These are phyloP conservation scores for Phaeosphaeriaceae sp. DNA, from an alignment of 2,329 filamentous ascomycete genomes.

Conservation along the genomic window DNA sequence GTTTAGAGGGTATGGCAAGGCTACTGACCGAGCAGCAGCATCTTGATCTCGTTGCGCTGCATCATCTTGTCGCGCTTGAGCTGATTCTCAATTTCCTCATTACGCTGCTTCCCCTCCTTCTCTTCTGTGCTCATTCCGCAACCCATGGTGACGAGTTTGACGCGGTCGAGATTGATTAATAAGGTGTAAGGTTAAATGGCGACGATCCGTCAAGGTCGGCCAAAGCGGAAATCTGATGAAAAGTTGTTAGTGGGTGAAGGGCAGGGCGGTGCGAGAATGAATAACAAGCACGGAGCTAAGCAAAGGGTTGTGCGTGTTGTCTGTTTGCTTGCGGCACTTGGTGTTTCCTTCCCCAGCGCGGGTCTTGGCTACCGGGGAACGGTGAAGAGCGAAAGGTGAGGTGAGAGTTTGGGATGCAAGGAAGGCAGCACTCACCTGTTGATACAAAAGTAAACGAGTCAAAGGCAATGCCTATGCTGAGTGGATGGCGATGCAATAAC, in stretches of 20 bases:
- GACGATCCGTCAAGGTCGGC: constrained; percentile 43
- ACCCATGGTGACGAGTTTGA: constrained; percentile 76
- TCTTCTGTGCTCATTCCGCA: constrained; percentile 99
- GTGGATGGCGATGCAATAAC: background rate
- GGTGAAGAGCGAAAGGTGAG: constrained; percentile 7
- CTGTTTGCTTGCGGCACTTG: constrained; percentile 5
- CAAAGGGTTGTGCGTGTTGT: constrained; percentile 2
- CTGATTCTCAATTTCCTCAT: constrained; percentile 99
- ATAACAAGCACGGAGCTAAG: background rate
- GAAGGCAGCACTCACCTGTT: constrained; percentile 38
- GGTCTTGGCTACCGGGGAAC: constrained; percentile 13
- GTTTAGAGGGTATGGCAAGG: constrained; percentile 10
- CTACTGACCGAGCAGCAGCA: constrained; percentile 90
- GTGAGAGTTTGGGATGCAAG: constrained; percentile 9
- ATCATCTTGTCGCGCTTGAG: constrained; percentile 98
- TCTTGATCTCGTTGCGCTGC: constrained; percentile 99
- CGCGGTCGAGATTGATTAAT: constrained; percentile 28
- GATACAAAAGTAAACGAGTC: constrained; percentile 28
- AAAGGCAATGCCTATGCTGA: no score
- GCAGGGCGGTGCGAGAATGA: constrained; percentile 9
- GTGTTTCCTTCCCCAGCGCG: constrained; percentile 11
- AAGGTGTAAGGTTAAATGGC: constrained; percentile 30
- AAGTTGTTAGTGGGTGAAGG: constrained; percentile 18
- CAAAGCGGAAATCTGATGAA: constrained; percentile 39
- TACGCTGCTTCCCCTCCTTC: constrained; percentile 99